Percentiles rank a stretch among this genome's conserved stretches.
phyloP scores from a whole-genome alignment of 225 moss, liverwort and hornwort genomes.

The Pleurozium schreberi region DNA sequence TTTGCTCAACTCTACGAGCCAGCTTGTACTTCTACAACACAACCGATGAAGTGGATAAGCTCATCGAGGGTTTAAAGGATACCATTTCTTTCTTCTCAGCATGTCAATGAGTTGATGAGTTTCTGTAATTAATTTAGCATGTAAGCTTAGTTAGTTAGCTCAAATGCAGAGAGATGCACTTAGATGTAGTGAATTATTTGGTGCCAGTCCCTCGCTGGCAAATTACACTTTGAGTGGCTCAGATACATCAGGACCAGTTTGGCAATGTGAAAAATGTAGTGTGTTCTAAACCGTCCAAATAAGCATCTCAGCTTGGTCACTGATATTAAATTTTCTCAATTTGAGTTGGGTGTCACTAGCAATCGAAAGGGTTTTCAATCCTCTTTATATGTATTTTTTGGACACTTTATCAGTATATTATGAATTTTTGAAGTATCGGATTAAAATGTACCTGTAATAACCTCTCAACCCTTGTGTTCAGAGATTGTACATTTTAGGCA shows the following conservation, averaged over 20 bases:
- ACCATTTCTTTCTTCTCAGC: slow-evolving; percentile 56
- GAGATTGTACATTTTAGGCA: background rate
- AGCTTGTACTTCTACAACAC: slow-evolving; percentile 96
- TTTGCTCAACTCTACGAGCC: slow-evolving; percentile 57
- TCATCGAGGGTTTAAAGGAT: slow-evolving; percentile 62
- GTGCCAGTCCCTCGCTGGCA: background rate
- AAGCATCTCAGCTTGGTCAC: too few species aligned
- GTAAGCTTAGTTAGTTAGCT: background rate
- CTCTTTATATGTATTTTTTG: background rate
- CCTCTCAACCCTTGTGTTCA: background rate
- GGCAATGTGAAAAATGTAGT: background rate
- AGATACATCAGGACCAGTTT: background rate
- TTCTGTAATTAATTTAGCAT: background rate
- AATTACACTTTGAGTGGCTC: background rate
- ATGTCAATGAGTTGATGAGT: background rate
- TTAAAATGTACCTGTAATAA: background rate
- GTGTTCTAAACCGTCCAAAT: too few species aligned
- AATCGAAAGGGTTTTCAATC: background rate
- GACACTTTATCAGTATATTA: background rate
- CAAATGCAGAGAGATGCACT: background rate
- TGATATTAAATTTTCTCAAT: background rate
- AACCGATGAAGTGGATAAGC: slow-evolving; percentile 51
- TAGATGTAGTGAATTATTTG: background rate
- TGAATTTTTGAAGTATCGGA: background rate
- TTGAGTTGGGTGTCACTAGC: background rate